Evolutionary conservation across 805 yeast species (phyloP).

Genomic region (Suhomyces sp.): DNA sequence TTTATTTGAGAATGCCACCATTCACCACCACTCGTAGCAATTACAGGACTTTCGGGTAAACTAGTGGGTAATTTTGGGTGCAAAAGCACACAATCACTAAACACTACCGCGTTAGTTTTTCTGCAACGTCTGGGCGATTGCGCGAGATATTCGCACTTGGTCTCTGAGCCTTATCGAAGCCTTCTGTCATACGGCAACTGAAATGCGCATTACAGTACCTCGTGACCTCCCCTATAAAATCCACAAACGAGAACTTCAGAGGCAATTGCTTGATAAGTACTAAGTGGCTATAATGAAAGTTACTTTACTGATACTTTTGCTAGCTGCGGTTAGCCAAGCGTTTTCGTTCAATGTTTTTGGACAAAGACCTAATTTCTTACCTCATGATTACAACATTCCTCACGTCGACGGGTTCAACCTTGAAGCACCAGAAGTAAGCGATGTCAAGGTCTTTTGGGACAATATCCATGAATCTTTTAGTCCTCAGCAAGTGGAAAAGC

Average conservation of each 20-base stretch:
- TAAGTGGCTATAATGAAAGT: not conserved
- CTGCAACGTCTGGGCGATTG: no score
- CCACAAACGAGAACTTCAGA: not conserved
- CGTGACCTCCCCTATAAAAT: not conserved
- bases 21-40: not conserved
- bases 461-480: slow-evolving; percentile 10
- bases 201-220: not conserved
- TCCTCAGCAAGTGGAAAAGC: slow-evolving; percentile 7
- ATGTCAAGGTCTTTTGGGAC: slow-evolving; percentile 13
- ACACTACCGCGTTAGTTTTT: not conserved
- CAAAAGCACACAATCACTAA: not conserved
- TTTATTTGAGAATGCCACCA: not conserved
- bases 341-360: not conserved
- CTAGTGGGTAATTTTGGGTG: not conserved
- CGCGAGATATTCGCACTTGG: not conserved
- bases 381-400: not conserved
- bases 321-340: not conserved
- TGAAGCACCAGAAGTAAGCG: not conserved
- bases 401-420: not conserved
- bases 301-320: not conserved
- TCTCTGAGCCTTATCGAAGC: not conserved
- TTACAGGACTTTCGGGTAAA: not conserved
- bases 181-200: not conserved
- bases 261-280: not conserved
- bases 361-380: not conserved